These are phyloP conservation scores for Termitomyces sp. DNA, from an alignment of 768 basidiomycete genomes.

Conservation along the genomic window DNA sequence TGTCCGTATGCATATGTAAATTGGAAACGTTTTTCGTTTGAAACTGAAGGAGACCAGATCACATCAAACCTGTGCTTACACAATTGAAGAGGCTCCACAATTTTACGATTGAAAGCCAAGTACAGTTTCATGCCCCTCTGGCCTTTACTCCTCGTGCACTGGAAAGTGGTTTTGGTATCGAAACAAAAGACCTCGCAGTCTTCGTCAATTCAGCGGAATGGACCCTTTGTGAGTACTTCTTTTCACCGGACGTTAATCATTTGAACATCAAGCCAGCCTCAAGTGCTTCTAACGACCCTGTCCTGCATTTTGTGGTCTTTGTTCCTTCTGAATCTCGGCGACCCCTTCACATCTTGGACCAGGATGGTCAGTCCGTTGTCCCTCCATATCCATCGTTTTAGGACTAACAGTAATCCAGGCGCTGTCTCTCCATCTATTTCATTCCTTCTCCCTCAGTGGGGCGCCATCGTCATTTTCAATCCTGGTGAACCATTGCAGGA, in stretches of 20 bases:
- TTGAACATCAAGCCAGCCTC: constrained; percentile 54
- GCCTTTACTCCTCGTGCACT: constrained; percentile 62
- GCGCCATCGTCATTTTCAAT: constrained; percentile 80
- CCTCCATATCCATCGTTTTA: not conserved
- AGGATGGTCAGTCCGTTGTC: constrained; percentile 35
- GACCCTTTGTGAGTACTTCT: constrained; percentile 66
- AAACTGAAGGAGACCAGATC: constrained; percentile 37
- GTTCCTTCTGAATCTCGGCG: constrained; percentile 66
- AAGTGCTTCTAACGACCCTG: constrained; percentile 88
- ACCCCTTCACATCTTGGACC: constrained; percentile 64
- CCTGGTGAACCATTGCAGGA: constrained; percentile 28
- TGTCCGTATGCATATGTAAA: constrained; percentile 40
- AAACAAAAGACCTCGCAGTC: constrained; percentile 80
- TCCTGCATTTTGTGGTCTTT: constrained; percentile 89
- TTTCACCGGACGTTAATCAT: not conserved
- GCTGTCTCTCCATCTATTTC: constrained; percentile 46
- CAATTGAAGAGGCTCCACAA: constrained; percentile 71
- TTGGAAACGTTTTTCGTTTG: not conserved
- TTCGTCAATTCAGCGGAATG: constrained; percentile 97
- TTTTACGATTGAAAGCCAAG: constrained; percentile 91
- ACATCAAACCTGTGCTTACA: constrained; percentile 61
- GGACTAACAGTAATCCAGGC: constrained; percentile 32
- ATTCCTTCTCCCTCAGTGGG: constrained; percentile 93
- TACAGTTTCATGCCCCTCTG: constrained; percentile 87
- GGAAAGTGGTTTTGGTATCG: constrained; percentile 50